Conservation (phyloP, 345 rosid genomes). For the Carallia pectinifolia region DNA sequence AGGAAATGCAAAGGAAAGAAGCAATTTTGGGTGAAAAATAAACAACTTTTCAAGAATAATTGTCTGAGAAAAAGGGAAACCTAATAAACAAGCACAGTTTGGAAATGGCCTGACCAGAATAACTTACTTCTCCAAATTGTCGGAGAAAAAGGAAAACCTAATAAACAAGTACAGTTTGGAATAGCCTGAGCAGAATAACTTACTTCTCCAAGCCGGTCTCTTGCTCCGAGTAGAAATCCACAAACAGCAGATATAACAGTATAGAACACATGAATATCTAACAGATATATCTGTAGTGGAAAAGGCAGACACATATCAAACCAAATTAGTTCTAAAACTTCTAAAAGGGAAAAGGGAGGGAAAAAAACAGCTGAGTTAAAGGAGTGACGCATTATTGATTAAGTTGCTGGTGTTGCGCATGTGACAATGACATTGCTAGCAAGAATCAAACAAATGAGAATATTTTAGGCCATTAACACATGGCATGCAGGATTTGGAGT, state of each 20-base stretch:
- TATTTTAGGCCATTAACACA: too few relatives aligned
- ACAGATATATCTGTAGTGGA: conserved; percentile 72
- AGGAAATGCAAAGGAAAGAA: neutral
- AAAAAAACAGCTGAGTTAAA: neutral
- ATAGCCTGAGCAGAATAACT: conserved; percentile 14
- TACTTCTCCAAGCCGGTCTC: conserved; percentile 98
- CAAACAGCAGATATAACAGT: conserved; percentile 77
- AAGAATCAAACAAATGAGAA: too few relatives aligned
- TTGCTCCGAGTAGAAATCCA: conserved; percentile 96
- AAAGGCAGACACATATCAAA: conserved; percentile 11
- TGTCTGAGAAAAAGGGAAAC: neutral
- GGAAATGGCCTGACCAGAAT: neutral
- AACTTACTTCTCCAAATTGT: conserved; percentile 73
- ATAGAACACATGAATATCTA: conserved; percentile 81
- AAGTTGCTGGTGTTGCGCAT: too few relatives aligned
- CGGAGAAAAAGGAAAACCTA: neutral
- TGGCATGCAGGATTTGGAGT: neutral
- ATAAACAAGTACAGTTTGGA: neutral
- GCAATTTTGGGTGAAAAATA: neutral
- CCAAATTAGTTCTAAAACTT: neutral
- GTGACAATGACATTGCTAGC: too few relatives aligned
- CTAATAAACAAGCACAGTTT: neutral
- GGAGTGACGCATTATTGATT: neutral
- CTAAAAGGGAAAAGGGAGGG: neutral
- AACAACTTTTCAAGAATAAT: conserved; percentile 14